Percentiles rank a stretch among this genome's conserved stretches.
phyloP scores from a whole-genome alignment of 495 filamentous ascomycete genomes.

The Apiosordaria backusii region DNA sequence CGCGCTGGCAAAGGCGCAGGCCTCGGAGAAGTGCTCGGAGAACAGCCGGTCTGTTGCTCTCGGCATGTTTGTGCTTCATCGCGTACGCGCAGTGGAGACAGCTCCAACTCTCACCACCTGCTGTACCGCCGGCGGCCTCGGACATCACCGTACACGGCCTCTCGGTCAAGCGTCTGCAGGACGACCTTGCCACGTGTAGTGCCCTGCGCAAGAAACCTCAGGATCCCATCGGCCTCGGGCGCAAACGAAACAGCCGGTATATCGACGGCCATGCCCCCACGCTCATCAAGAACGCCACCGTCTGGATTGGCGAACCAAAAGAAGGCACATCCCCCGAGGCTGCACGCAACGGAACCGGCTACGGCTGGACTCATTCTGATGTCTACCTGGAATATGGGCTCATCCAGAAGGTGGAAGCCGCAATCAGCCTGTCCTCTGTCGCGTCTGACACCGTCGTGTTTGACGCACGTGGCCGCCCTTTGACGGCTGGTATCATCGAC shows the following conservation, averaged over 20 bases:
- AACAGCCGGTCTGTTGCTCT: not conserved
- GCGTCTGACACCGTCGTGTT: constrained; percentile 41
- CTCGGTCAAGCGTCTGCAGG: constrained; percentile 39
- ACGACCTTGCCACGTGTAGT: constrained; percentile 39
- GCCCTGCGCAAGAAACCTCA: constrained; percentile 40
- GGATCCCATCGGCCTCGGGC: constrained; percentile 44
- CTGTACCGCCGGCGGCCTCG: constrained; percentile 1
- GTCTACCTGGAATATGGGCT: constrained; percentile 49
- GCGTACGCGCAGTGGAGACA: constrained; percentile 49
- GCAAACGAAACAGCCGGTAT: constrained; percentile 47
- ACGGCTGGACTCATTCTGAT: constrained; percentile 42
- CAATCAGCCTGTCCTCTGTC: constrained; percentile 32
- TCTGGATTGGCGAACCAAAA: constrained; percentile 52
- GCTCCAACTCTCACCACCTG: constrained; percentile 21
- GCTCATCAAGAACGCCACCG: constrained; percentile 49
- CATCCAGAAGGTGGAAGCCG: constrained; percentile 39
- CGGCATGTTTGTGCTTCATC: constrained; percentile 33
- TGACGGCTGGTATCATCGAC: constrained; percentile 63
- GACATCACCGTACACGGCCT: constrained; percentile 25
- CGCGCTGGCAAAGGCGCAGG: not conserved
- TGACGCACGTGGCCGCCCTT: constrained; percentile 53
- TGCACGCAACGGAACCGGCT: constrained; percentile 45
- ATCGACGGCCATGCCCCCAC: constrained; percentile 45
- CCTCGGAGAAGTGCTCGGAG: not conserved
- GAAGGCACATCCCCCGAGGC: constrained; percentile 39